Percentiles rank a stretch among this genome's conserved stretches.
Evolutionary conservation across 2,329 filamentous ascomycete species (phyloP).

Genomic region (Lachnum nothofagi): DNA sequence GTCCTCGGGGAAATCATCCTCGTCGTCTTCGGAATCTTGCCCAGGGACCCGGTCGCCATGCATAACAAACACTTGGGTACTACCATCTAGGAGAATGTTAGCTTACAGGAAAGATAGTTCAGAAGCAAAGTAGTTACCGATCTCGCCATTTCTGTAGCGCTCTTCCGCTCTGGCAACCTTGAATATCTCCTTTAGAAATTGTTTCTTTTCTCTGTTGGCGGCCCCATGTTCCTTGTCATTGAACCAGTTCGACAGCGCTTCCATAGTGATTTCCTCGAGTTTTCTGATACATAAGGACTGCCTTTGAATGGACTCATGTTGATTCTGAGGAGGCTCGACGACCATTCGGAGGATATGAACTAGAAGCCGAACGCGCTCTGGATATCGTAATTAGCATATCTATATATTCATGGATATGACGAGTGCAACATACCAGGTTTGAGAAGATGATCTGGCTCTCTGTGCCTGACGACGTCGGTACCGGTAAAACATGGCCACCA

Average conservation of each 20-base stretch:
- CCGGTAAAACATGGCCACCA: constrained; percentile 61
- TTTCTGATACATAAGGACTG: constrained; percentile 44
- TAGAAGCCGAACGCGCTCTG: constrained; percentile 56
- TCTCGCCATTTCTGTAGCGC: constrained; percentile 50
- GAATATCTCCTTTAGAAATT: constrained; percentile 57
- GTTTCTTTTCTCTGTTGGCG: constrained; percentile 50
- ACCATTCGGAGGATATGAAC: constrained; percentile 57
- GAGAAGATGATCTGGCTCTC: constrained; percentile 68
- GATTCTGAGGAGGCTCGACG: constrained; percentile 34
- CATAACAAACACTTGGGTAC: constrained; percentile 19
- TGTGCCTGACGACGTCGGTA: constrained; percentile 57
- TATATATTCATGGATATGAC: no score
- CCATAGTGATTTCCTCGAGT: constrained; percentile 53
- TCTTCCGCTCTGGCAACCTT: constrained; percentile 55
- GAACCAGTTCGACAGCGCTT: constrained; percentile 55
- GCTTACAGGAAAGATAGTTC: background rate
- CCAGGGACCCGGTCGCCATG: constrained; percentile 16
- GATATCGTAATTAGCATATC: constrained; percentile 2
- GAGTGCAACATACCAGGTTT: constrained; percentile 51
- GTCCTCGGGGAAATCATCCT: constrained; percentile 20
- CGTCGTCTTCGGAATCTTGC: constrained; percentile 21
- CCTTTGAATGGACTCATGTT: constrained; percentile 45
- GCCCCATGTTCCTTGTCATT: constrained; percentile 49
- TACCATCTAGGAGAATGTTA: constrained; percentile 12
- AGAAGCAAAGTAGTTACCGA: constrained; percentile 42